Percentiles rank a stretch among this genome's conserved stretches.
These are phyloP conservation scores for Pelargonium cotyledonis DNA, from an alignment of 441 rosid genomes.

Conservation along the genomic window DNA sequence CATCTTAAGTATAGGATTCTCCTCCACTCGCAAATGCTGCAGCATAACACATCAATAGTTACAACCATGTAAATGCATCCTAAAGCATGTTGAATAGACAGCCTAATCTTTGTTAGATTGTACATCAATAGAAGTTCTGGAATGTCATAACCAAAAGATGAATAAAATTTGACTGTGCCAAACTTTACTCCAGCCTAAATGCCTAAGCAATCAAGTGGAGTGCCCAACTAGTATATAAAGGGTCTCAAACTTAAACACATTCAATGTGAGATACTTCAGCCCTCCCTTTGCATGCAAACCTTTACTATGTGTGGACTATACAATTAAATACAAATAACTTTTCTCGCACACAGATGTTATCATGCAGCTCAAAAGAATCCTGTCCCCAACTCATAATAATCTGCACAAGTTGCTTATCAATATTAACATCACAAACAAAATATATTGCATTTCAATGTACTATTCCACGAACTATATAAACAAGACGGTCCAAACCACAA, in stretches of 20 bases:
- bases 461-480: neutral
- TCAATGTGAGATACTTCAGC: no score
- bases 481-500: neutral
- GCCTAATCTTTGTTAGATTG: neutral
- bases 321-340: no score
- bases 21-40: constrained; percentile 98
- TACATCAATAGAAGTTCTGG: neutral
- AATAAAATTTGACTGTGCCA: neutral
- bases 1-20: constrained; percentile 94
- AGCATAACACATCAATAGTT: constrained; percentile 20
- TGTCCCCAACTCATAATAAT: neutral
- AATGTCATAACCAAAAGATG: neutral
- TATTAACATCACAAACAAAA: neutral
- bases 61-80: neutral
- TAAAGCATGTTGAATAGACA: neutral
- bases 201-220: neutral
- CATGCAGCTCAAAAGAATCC: neutral
- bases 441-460: neutral
- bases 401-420: neutral
- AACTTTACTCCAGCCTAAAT: neutral
- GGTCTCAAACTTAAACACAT: no score
- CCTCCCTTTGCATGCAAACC: no score
- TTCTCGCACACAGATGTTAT: no score
- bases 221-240: no score
- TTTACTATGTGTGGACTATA: no score